phyloP scores from a whole-genome alignment of 768 basidiomycete species.

The Mycena olivaceomarginata region DNA sequence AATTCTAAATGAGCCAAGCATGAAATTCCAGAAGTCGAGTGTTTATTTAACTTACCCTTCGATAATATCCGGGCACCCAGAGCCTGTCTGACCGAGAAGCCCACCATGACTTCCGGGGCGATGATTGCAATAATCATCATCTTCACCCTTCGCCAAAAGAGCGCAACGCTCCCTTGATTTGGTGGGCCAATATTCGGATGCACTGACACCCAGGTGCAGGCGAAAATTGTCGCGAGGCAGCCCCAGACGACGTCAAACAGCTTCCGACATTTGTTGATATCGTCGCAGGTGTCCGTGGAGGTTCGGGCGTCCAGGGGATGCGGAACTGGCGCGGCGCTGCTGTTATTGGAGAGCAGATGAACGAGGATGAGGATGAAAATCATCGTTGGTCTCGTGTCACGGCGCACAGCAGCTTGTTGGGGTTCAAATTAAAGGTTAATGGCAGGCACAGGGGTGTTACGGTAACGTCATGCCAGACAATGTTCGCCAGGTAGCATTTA shows the following conservation, averaged over 20 bases:
- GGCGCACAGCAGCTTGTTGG: too few species aligned
- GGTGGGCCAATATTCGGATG: slow-evolving; percentile 48
- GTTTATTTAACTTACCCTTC: neutral
- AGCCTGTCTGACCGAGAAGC: slow-evolving; percentile 40
- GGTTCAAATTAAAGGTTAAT: too few species aligned
- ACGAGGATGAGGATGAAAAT: slow-evolving; percentile 5
- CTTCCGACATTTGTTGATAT: slow-evolving; percentile 31
- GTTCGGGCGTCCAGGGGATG: neutral
- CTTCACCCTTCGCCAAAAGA: slow-evolving; percentile 34
- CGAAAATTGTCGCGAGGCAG: slow-evolving; percentile 45
- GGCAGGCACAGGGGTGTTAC: too few species aligned
- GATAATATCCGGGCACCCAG: slow-evolving; percentile 33
- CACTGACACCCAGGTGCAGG: slow-evolving; percentile 48
- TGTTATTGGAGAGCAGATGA: neutral
- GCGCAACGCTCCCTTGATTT: slow-evolving; percentile 10
- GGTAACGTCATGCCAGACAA: too few species aligned
- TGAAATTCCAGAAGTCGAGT: neutral
- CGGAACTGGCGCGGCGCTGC: neutral
- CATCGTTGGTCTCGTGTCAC: neutral
- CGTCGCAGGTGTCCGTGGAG: neutral
- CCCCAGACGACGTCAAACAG: slow-evolving; percentile 43
- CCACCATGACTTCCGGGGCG: too few species aligned
- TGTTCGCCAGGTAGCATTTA: too few species aligned
- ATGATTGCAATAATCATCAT: slow-evolving; percentile 44
- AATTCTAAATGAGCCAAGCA: neutral